Evolutionary conservation across 2,329 filamentous ascomycete genomes (phyloP).

Genomic region (Phialophora tarda): DNA sequence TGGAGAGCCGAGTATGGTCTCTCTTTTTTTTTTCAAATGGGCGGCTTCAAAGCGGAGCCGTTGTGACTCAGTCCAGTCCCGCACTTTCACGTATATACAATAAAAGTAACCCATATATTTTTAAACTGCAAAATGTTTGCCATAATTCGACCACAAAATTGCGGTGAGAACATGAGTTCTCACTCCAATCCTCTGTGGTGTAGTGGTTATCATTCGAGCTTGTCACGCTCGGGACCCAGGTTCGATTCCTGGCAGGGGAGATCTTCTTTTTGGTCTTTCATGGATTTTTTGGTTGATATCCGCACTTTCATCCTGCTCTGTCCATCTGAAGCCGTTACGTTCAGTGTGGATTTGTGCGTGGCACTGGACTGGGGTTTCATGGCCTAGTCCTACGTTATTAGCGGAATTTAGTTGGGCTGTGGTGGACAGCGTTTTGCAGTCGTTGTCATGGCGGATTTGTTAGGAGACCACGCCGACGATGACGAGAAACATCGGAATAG

Average conservation of each 20-base stretch:
- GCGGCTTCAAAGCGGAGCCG: not conserved
- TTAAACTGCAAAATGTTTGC: not conserved
- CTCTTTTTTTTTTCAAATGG: not conserved
- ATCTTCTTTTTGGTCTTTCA: not conserved
- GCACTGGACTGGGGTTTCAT: not conserved
- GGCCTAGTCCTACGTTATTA: not conserved
- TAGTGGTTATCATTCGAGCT: slow-evolving; percentile 12
- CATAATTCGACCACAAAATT: not conserved
- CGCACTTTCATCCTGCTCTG: not conserved
- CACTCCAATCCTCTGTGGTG: not conserved
- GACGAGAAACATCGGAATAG: not conserved
- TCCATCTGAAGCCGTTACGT: not conserved
- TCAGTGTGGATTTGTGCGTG: not conserved
- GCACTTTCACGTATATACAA: not conserved
- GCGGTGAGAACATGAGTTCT: not conserved
- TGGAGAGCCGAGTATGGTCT: not conserved
- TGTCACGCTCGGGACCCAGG: slow-evolving; percentile 10
- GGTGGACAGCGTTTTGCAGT: not conserved
- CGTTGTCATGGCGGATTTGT: not conserved
- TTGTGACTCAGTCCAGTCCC: slow-evolving; percentile 1
- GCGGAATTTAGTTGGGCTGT: no score
- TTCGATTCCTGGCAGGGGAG: slow-evolving; percentile 10
- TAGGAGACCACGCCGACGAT: not conserved
- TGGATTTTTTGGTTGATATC: not conserved
- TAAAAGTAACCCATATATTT: not conserved